Evolutionary conservation across 75 land plant genomes (phyloP).

Genomic region (Pinus taeda): DNA sequence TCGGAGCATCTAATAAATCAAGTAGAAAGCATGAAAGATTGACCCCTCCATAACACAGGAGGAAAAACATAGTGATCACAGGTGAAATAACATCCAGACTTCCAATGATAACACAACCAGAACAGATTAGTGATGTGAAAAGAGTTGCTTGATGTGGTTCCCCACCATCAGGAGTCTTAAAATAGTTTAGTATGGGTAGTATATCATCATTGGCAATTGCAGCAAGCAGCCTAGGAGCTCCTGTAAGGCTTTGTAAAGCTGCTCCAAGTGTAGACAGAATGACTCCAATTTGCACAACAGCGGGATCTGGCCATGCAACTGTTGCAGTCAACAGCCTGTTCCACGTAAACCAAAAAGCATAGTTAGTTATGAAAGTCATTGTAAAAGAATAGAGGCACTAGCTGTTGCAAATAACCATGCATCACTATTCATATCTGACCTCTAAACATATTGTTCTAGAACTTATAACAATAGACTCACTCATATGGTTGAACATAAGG

Average conservation of each 20-base stretch:
- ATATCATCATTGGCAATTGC: conserved; percentile 99
- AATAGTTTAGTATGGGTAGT: conserved; percentile 84
- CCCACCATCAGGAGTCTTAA: conserved; percentile 76
- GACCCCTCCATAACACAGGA: conserved; percentile 94
- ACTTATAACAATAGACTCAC: too few species aligned
- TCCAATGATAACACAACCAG: conserved; percentile 87
- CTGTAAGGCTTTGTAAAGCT: conserved; percentile 93
- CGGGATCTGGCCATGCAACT: conserved; percentile 95
- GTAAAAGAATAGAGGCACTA: neutral
- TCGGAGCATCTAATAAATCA: conserved; percentile 97
- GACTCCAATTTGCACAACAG: conserved; percentile 82
- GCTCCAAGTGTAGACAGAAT: conserved; percentile 96
- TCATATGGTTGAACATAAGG: too few species aligned
- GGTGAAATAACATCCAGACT: conserved; percentile 95
- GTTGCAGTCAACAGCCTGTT: conserved; percentile 90
- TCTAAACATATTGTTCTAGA: neutral
- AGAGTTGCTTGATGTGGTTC: conserved; percentile 92
- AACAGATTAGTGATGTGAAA: conserved; percentile 86
- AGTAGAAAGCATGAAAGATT: conserved; percentile 94
- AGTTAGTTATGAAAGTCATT: neutral
- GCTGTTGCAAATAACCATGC: neutral
- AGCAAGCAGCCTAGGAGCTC: conserved; percentile 93
- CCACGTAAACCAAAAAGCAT: neutral
- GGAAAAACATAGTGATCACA: conserved; percentile 94
- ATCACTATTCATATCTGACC: neutral